Conservation (phyloP, 306 rosid species). For the Malus sylvestris region DNA sequence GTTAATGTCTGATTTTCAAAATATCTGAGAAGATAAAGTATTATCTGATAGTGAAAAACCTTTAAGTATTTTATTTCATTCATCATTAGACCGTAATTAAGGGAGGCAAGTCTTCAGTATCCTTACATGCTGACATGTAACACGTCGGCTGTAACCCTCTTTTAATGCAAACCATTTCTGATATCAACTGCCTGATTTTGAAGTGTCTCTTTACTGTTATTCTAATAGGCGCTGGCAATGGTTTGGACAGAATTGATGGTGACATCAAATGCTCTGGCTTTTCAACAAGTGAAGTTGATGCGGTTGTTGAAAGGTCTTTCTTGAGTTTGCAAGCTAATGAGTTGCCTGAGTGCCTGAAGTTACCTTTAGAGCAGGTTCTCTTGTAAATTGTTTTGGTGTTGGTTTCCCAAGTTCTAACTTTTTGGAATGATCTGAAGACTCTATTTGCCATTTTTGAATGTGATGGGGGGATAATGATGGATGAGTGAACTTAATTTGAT, state of each 20-base stretch:
- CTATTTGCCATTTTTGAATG: background rate
- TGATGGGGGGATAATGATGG: background rate
- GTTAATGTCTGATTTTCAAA: background rate
- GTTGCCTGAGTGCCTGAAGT: conserved; percentile 26
- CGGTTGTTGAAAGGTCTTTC: conserved; percentile 24
- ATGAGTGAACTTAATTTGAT: background rate
- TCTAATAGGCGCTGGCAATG: conserved; percentile 18
- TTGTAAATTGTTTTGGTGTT: conserved; percentile 1
- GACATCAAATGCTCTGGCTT: conserved; percentile 21
- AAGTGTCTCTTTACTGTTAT: conserved; percentile 7
- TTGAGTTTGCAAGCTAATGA: conserved; percentile 30
- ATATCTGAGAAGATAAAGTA: background rate
- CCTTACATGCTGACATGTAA: background rate
- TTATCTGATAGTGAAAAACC: background rate
- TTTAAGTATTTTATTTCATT: background rate
- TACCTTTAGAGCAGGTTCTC: conserved; percentile 37
- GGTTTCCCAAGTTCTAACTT: background rate
- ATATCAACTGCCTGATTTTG: background rate
- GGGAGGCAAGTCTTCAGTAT: background rate
- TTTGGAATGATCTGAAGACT: background rate
- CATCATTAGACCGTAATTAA: background rate
- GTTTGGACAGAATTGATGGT: conserved; percentile 15
- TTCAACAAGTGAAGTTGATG: conserved; percentile 23
- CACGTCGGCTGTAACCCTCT: background rate
- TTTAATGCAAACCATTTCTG: too few species aligned